Percentiles rank a stretch among this genome's conserved stretches.
These are phyloP conservation scores for Quercus cerris DNA, from an alignment of 306 rosid genomes.

Conservation along the genomic window DNA sequence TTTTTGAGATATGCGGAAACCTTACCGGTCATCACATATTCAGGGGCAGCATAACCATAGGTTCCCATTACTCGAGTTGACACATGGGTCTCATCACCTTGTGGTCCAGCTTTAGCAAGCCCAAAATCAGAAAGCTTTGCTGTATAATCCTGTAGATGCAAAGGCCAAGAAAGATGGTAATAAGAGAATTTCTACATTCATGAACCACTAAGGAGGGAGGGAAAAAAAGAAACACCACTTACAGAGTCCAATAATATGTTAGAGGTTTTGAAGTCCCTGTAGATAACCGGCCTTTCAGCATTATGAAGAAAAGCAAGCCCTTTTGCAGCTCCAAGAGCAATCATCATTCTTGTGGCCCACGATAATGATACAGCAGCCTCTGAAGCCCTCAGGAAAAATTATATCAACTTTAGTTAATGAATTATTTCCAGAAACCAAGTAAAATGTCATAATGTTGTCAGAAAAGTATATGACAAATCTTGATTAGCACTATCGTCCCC, in stretches of 20 bases:
- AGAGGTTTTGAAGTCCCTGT: constrained; percentile 62
- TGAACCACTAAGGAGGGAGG: background rate
- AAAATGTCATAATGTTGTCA: background rate
- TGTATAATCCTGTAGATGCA: constrained; percentile 49
- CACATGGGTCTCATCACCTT: constrained; percentile 64
- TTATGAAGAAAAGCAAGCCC: constrained; percentile 67
- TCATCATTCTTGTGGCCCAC: constrained; percentile 56
- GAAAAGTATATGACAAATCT: background rate
- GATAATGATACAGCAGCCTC: constrained; percentile 50
- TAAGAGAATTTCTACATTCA: background rate
- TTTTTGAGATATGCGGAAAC: background rate
- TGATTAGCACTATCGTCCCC: background rate
- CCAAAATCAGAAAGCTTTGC: constrained; percentile 70
- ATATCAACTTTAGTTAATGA: background rate
- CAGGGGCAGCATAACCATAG: constrained; percentile 68
- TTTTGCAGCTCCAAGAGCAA: constrained; percentile 67
- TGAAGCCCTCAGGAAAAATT: constrained; percentile 12
- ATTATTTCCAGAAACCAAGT: background rate
- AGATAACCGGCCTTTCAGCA: constrained; percentile 62
- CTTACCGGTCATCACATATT: constrained; percentile 66
- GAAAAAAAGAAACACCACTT: background rate
- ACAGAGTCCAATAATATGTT: constrained; percentile 61
- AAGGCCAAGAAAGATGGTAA: background rate
- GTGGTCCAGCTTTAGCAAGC: constrained; percentile 69
- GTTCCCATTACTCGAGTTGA: constrained; percentile 70